These are phyloP conservation scores for Arachis stenosperma DNA, from an alignment of 306 rosid species.

Conservation along the genomic window DNA sequence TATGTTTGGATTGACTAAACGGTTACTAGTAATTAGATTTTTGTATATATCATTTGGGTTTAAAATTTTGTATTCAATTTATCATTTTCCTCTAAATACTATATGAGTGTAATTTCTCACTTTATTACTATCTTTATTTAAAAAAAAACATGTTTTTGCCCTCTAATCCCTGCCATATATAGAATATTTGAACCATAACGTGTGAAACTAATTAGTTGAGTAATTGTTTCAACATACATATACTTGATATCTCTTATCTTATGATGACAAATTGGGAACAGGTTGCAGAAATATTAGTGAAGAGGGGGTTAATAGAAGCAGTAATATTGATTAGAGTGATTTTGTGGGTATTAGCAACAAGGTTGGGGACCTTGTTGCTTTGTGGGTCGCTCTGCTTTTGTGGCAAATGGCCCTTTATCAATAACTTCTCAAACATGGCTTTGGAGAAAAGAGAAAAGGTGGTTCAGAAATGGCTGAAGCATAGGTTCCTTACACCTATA, in stretches of 20 bases:
- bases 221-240: background rate
- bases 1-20: no score
- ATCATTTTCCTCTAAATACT: no score
- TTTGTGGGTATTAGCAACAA: conserved; percentile 51
- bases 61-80: no score
- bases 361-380: conserved; percentile 49
- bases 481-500: conserved; percentile 49
- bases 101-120: no score
- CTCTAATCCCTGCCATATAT: no score
- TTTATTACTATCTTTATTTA: no score
- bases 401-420: conserved; percentile 47
- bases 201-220: background rate
- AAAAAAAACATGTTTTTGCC: no score
- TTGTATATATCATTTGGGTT: no score
- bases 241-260: background rate
- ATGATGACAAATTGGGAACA: conserved; percentile 21
- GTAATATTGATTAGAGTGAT: conserved; percentile 44
- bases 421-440: conserved; percentile 45
- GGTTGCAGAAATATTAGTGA: conserved; percentile 45
- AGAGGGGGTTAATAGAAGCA: conserved; percentile 46
- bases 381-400: conserved; percentile 50
- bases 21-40: no score
- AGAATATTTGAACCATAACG: no score
- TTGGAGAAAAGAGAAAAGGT: conserved; percentile 53
- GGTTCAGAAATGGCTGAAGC: conserved; percentile 47